These are phyloP conservation scores for Heliamphora exappendiculata DNA, from an alignment of 148 eudicot species.

Conservation along the genomic window DNA sequence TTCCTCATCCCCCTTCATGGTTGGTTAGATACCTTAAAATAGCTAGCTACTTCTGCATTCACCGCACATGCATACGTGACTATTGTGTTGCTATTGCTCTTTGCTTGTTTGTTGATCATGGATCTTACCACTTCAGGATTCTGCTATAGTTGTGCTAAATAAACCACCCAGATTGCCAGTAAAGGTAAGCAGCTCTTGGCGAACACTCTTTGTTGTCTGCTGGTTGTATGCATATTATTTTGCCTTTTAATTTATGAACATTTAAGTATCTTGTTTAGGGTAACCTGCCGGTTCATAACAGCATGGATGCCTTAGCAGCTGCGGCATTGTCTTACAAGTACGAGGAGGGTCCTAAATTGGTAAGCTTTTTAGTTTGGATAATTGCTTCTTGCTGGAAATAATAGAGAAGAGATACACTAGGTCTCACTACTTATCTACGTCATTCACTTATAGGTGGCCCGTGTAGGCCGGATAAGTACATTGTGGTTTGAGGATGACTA, in stretches of 20 bases:
- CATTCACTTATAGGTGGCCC: too few species aligned
- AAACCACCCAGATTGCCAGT: conserved; percentile 92
- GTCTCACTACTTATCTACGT: too few species aligned
- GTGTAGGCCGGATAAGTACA: too few species aligned
- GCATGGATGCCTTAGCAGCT: conserved; percentile 98
- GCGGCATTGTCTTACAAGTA: conserved; percentile 80
- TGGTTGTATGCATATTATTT: not conserved
- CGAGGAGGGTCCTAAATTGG: conserved; percentile 89
- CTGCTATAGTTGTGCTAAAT: conserved; percentile 76
- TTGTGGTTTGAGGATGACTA: too few species aligned
- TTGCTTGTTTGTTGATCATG: conserved; percentile 3
- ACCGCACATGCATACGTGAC: not conserved
- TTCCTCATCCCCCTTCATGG: not conserved
- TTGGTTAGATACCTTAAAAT: not conserved
- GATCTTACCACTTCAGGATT: conserved; percentile 47
- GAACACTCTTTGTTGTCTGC: not conserved
- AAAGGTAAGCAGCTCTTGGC: conserved; percentile 41
- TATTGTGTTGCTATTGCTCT: not conserved
- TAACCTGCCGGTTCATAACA: conserved; percentile 73
- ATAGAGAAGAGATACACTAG: not conserved
- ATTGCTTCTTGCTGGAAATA: not conserved
- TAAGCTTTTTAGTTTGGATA: conserved; percentile 23
- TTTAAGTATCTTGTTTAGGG: conserved; percentile 39
- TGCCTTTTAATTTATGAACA: not conserved
- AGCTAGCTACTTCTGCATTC: not conserved